A percentile compares a stretch with the other conserved stretches of the same genome.
These are phyloP conservation scores for Ceratobasidium sp. DNA, from an alignment of 1,284 basidiomycete species.

Conservation along the genomic window DNA sequence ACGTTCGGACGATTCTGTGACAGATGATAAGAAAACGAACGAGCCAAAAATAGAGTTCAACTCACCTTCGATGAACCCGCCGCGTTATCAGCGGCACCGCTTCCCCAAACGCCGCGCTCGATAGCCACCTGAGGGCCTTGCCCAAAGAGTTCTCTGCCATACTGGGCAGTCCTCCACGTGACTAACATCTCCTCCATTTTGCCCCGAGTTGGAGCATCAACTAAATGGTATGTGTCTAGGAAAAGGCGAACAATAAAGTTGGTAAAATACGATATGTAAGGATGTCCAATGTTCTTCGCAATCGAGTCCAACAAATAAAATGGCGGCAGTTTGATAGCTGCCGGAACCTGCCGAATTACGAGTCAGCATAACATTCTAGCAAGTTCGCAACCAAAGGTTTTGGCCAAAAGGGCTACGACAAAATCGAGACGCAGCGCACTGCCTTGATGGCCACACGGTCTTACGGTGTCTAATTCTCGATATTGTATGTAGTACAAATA, in stretches of 20 bases:
- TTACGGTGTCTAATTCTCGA: constrained; percentile 44
- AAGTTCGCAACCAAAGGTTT: constrained; percentile 45
- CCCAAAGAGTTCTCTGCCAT: constrained; percentile 86
- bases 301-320: constrained; percentile 98
- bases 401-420: constrained; percentile 40
- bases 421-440: constrained; percentile 28
- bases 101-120: constrained; percentile 79
- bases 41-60: constrained; percentile 53
- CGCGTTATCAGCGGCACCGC: constrained; percentile 30
- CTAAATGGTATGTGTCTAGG: constrained; percentile 84
- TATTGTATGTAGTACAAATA: constrained; percentile 43
- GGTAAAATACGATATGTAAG: constrained; percentile 86
- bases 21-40: constrained; percentile 60
- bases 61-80: constrained; percentile 45
- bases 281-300: constrained; percentile 91
- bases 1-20: constrained; percentile 63
- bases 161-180: constrained; percentile 89
- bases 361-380: constrained; percentile 45
- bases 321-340: constrained; percentile 90
- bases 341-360: constrained; percentile 76
- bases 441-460: constrained; percentile 42
- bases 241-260: constrained; percentile 83
- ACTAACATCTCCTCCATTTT: constrained; percentile 97
- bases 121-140: constrained; percentile 77
- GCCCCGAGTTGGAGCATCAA: constrained; percentile 83